These are phyloP conservation scores for Stevia rebaudiana DNA, from an alignment of 140 eudicot genomes.

Conservation along the genomic window DNA sequence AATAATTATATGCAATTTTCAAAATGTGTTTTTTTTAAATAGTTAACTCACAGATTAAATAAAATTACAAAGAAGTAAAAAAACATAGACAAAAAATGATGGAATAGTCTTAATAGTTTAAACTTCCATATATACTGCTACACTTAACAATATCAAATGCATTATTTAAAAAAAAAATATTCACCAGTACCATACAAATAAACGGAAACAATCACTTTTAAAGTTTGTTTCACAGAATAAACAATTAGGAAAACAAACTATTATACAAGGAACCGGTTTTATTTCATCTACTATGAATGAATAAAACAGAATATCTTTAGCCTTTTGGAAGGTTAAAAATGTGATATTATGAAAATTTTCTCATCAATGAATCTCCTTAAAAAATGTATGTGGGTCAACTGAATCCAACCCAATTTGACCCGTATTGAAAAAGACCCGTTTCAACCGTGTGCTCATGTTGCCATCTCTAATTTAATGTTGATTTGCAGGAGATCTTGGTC, in stretches of 20 bases:
- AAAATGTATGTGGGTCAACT: neutral
- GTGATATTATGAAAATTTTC: neutral
- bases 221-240: neutral
- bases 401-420: neutral
- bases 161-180: neutral
- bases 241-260: neutral
- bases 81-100: neutral
- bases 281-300: neutral
- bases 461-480: neutral
- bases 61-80: neutral
- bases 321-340: neutral
- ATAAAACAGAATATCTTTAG: neutral
- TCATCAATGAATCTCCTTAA: neutral
- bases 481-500: slow-evolving; percentile 83
- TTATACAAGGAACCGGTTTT: neutral
- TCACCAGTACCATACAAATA: neutral
- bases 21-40: neutral
- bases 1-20: too few species aligned
- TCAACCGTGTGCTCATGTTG: neutral
- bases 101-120: neutral
- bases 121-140: neutral
- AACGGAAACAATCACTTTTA: neutral
- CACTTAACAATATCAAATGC: neutral
- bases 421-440: neutral
- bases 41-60: neutral